Evolutionary conservation across 306 rosid species (phyloP), one percentile per base, ranked within the genome.

Genomic region (Cucurbita maxima): DNA sequence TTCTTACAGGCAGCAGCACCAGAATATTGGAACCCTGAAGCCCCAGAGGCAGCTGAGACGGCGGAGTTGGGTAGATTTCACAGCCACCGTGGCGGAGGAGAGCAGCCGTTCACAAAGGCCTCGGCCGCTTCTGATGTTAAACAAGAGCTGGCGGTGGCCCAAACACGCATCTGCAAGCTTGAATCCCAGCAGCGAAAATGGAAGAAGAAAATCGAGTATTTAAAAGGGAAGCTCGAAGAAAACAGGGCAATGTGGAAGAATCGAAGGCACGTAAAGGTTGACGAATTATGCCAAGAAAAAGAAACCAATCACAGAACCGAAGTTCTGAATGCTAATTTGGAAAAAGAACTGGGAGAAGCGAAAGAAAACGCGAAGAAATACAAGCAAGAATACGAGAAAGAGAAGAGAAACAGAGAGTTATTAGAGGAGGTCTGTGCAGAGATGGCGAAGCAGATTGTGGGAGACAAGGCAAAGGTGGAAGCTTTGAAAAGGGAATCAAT

Each of bases 361-460:
- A 88, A 77, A 57, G 59, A 52, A 14, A 81, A 56, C 5, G 64
- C 74, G 1, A 74, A 77, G 70, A 68, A 79, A 57, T 79, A 78
- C 71, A 72, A 78, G 81, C 36, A 61, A 64, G 81, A 81, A 22
- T 80, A 77, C 0, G 81, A 87, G 76, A 86, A 83, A 48, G 96
- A 86, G 67, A 85, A 60, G 79, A 81, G 58, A 45, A 59, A 73
- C 44, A 82, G 89, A 74, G 85, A 81, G 57, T 18, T 81, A 7
- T 63, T 78, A 34, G 89, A 84, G 74, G 76, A 84, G 53, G 77
- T 84, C 5, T 85, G 88, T 8, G 59, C 67, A 11, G 85, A 85
- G 50, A 77, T 90, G 22, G 86, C 76, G 6, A 71, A 71, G 45
- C 80, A 76, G 51, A 74, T 88, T 53, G 86, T 72, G 76, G 81